Percentiles rank a stretch among this genome's conserved stretches.
These are phyloP conservation scores for Termitomyces sp. DNA, from an alignment of 768 basidiomycete species.

Conservation along the genomic window DNA sequence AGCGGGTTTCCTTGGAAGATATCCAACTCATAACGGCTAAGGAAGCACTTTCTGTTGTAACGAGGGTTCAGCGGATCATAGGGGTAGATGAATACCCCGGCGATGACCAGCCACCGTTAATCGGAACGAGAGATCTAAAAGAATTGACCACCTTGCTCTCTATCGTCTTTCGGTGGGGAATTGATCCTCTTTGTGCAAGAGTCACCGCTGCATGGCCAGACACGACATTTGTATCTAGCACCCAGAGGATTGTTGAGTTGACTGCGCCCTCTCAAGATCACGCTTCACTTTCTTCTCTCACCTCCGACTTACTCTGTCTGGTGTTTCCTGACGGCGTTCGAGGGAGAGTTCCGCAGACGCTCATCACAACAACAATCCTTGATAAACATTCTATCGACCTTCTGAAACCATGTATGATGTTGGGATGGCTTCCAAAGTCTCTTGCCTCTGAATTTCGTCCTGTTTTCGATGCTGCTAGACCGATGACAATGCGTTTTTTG, in stretches of 20 bases:
- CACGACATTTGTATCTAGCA: slow-evolving; percentile 14
- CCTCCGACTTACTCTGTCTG: slow-evolving; percentile 41
- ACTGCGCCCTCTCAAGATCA: slow-evolving; percentile 41
- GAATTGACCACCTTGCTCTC: slow-evolving; percentile 62
- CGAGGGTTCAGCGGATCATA: slow-evolving; percentile 43
- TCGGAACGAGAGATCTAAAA: slow-evolving; percentile 68
- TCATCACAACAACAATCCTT: slow-evolving; percentile 58
- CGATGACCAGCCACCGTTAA: slow-evolving; percentile 23
- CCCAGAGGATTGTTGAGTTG: slow-evolving; percentile 40
- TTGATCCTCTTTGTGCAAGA: slow-evolving; percentile 47
- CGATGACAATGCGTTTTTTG: slow-evolving; percentile 52
- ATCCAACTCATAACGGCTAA: slow-evolving; percentile 52
- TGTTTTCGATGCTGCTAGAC: slow-evolving; percentile 45
- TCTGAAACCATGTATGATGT: slow-evolving; percentile 52
- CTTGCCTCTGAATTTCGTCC: slow-evolving; percentile 32
- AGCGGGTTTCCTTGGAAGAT: slow-evolving; percentile 28
- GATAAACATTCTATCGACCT: slow-evolving; percentile 54
- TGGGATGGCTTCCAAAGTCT: slow-evolving; percentile 73
- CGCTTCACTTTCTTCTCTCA: slow-evolving; percentile 36
- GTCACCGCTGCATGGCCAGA: slow-evolving; percentile 38
- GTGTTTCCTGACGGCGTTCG: slow-evolving; percentile 52
- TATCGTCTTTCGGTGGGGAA: slow-evolving; percentile 71
- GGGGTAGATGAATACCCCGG: slow-evolving; percentile 17
- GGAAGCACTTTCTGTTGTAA: slow-evolving; percentile 49
- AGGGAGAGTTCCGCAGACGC: slow-evolving; percentile 49